Conservation (phyloP, 805 yeast genomes). For the Candida schatavii region DNA sequence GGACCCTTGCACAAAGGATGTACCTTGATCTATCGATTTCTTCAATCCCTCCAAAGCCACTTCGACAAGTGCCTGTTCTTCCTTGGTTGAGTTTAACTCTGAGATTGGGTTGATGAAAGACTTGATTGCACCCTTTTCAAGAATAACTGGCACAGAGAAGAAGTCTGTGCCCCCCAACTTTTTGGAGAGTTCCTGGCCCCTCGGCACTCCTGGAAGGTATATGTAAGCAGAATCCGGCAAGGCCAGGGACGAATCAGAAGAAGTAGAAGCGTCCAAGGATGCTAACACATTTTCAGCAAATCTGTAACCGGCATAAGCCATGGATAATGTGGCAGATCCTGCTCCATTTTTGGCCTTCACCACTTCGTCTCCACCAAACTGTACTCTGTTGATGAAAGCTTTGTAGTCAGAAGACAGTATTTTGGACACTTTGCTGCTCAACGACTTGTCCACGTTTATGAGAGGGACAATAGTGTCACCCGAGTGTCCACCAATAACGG, state of each 20-base stretch:
- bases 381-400: conserved; percentile 41
- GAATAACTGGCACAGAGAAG: conserved; percentile 48
- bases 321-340: conserved; percentile 92
- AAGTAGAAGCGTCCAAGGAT: conserved; percentile 20
- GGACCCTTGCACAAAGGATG: conserved; percentile 36
- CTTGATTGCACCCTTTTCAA: conserved; percentile 36
- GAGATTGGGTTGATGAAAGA: conserved; percentile 36
- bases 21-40: conserved; percentile 39
- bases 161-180: conserved; percentile 39
- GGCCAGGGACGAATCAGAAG: conserved; percentile 19
- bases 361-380: conserved; percentile 89
- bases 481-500: conserved; percentile 47
- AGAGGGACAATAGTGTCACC: conserved; percentile 48
- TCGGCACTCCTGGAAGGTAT: conserved; percentile 52
- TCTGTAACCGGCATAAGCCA: conserved; percentile 92
- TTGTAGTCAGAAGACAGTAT: conserved; percentile 14
- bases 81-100: conserved; percentile 23
- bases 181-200: conserved; percentile 43
- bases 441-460: conserved; percentile 44
- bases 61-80: conserved; percentile 32
- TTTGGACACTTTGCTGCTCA: conserved; percentile 46
- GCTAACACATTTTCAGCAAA: conserved; percentile 57
- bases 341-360: conserved; percentile 93
- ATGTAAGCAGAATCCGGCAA: conserved; percentile 48
- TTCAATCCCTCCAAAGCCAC: conserved; percentile 40